Base-by-base conservation (phyloP, 202 grass and related monocot genomes). In the Cymbopogon flexuosus region DNA sequence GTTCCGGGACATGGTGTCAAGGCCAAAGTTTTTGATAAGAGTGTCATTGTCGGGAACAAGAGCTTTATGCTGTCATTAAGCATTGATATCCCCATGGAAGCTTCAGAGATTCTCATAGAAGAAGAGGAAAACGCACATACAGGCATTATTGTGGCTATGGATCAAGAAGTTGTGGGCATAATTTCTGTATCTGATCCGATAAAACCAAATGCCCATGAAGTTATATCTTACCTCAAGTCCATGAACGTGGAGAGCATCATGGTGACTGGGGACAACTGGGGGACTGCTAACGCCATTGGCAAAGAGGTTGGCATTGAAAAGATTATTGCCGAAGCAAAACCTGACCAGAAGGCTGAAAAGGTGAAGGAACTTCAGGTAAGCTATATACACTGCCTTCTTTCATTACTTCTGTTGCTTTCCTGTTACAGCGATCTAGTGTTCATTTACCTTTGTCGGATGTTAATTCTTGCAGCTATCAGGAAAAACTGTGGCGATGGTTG, bases 191-290 rank as follows among this genome's bases (percentile, higher is more conserved):
- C 95, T 47, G 92, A 98, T 72, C 95, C 90, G 36, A 86, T 95
- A 61, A 98, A 98, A 66, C 90, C 88, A 54, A 84, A 85, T 68
- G 92, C 92, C 29, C 64, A 34, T 51, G 82, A 93, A 69, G 95
- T 93, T 8, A 88, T 98, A 88, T 86, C 95, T 12, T 88, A 94
- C 75, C 88, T 98, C 21, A 81, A 66, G 69, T 93, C 90, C 35
- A 98, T 95, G 92, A 89, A 88, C 41, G 87, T 98, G 73, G 88
- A 98, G 74, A 89, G 95, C 62, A 95, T 95, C 83, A 95, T 98
- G 95, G 92, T 94, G 69, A 98, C 95, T 7, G 95, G 95, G 6
- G 95, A 98, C 79, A 98, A 98, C 84, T 98, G 88, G 95, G 92
- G 92, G 18, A 98, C 95, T 5, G 95, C 92, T 75, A 98, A 91